Evolutionary conservation across 768 basidiomycete species (phyloP), one percentile per base, ranked within the genome.

Genomic region (Strobilomyces echinocephalus): DNA sequence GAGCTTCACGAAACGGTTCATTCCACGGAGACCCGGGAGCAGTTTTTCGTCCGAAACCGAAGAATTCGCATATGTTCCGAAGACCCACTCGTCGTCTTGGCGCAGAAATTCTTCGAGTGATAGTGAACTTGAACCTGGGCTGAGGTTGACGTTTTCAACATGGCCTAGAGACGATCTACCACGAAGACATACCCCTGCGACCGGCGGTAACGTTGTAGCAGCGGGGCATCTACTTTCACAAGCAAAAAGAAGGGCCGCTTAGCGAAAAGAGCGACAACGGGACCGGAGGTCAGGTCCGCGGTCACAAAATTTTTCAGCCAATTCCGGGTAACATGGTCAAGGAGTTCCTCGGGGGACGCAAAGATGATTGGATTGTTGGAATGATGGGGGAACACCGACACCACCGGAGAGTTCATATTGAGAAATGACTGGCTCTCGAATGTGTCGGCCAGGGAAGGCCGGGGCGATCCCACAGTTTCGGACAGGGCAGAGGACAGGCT

Each of bases 211-310:
- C 95, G 78, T 41, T 79, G 73, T 40, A 82, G 69, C 31, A 95
- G 63, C 0, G 94, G 94, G 0, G 91, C 95, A 57, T 97, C 93
- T 30, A 93, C 78, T 44, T 73, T 79, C 42, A 97, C 72, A 21
- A 98, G 78, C 66, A 97, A 73, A 68, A 97, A 93, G 68, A 93
- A 98, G 0, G 97, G 97, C 16, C 97, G 76, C 63, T 85, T 93
- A 34, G 81, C 67, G 64, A 97, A 97, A 46, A 77, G 71, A 54
- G 80, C 79, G 34, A 98, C 74, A 15, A 82, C 70, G 4, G 76
- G 71, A 28, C 72, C 72, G 1, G 79, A 82, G 39, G 67, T 65
- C 20, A 95, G 68, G 64, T 91, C 87, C n/a, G 74, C 69, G 0
- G 94, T 95, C 30, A 97, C 92, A 61, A 86, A 92, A 62, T 90